Evolutionary conservation across 192 early-diverging fungal genomes (phyloP).

Genomic region (Mortierella alpina): DNA sequence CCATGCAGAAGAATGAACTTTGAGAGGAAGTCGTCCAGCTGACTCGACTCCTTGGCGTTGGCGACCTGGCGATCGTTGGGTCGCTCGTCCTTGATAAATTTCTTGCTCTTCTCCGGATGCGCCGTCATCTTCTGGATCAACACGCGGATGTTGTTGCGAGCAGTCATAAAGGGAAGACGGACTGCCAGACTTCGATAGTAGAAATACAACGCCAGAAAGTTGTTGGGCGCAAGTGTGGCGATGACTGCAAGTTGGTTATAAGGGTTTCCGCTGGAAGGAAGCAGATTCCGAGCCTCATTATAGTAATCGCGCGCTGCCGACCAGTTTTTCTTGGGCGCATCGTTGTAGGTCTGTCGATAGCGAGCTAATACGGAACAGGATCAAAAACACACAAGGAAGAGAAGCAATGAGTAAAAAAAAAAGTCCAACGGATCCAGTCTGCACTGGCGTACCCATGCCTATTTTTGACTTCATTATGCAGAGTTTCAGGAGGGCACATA

Average conservation of each 20-base stretch:
- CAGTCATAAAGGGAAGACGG: constrained; percentile 58
- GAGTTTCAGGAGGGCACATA: constrained; percentile 26
- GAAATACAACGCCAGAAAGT: constrained; percentile 60
- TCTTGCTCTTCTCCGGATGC: constrained; percentile 40
- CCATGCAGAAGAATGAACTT: constrained; percentile 56
- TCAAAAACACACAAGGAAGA: constrained; percentile 8
- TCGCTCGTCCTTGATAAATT: constrained; percentile 38
- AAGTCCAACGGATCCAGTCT: constrained; percentile 1
- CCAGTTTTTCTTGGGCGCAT: constrained; percentile 68
- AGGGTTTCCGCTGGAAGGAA: constrained; percentile 68
- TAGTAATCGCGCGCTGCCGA: constrained; percentile 70
- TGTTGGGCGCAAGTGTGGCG: constrained; percentile 63
- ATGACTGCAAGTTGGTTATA: constrained; percentile 85
- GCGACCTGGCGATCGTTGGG: constrained; percentile 38
- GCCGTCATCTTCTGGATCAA: constrained; percentile 52
- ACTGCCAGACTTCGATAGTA: constrained; percentile 64
- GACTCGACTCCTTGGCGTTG: constrained; percentile 29
- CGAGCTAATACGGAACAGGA: constrained; percentile 52
- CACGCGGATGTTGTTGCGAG: constrained; percentile 58
- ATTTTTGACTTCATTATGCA: not conserved
- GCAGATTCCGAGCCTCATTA: constrained; percentile 65
- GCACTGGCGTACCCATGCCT: not conserved
- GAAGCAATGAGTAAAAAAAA: not conserved
- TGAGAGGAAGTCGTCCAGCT: constrained; percentile 38
- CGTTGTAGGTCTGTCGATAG: constrained; percentile 70